These are phyloP conservation scores for Yamadazyma sp. DNA, from an alignment of 1,139 yeast genomes.

Conservation along the genomic window DNA sequence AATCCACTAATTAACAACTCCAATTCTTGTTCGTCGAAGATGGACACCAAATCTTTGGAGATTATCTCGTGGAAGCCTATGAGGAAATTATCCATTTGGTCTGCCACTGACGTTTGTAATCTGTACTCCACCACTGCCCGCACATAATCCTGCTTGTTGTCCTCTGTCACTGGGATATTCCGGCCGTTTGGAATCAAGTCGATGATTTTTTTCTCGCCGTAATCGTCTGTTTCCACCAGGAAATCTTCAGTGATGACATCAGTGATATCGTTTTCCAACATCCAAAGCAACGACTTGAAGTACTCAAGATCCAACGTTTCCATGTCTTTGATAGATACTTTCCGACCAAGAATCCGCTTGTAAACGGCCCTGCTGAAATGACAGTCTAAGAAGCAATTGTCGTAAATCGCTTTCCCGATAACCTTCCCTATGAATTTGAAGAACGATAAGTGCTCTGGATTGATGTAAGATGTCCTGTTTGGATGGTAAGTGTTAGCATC, in stretches of 20 bases:
- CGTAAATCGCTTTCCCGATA: constrained; percentile 92
- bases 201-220: constrained; percentile 80
- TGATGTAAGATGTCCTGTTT: constrained; percentile 86
- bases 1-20: constrained; percentile 91
- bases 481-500: constrained; percentile 97
- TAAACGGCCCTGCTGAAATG: constrained; percentile 96
- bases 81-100: constrained; percentile 84
- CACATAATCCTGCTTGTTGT: constrained; percentile 89
- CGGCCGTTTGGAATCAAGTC: constrained; percentile 84
- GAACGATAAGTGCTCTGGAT: constrained; percentile 89
- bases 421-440: constrained; percentile 94
- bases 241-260: constrained; percentile 96
- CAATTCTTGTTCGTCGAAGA: constrained; percentile 93
- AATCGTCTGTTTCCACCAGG: constrained; percentile 90
- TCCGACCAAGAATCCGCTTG: constrained; percentile 77
- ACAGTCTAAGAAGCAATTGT: constrained; percentile 84
- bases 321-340: constrained; percentile 89
- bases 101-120: constrained; percentile 77
- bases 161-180: constrained; percentile 84
- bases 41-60: constrained; percentile 80
- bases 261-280: constrained; percentile 93
- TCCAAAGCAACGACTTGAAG: constrained; percentile 92
- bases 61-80: constrained; percentile 90
- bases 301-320: constrained; percentile 92
- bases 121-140: constrained; percentile 82